Evolutionary conservation across 257 asterid species (phyloP).

Genomic region (Scutellaria minor): DNA sequence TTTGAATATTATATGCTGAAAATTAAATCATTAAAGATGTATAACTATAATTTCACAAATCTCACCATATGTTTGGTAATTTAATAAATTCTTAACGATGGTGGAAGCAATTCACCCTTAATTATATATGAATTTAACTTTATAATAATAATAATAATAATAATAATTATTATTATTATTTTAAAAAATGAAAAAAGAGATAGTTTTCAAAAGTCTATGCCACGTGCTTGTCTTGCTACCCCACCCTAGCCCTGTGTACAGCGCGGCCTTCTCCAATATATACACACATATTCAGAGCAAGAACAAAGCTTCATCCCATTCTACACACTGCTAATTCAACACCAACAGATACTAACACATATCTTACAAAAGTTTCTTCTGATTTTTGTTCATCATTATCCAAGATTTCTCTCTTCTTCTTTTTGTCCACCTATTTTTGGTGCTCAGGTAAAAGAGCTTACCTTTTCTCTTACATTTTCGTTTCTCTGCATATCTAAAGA

Average conservation of each 20-base stretch:
- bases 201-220: slow-evolving; percentile 32
- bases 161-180: no score
- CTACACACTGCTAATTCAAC: slow-evolving; percentile 1
- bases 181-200: neutral
- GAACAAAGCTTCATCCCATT: slow-evolving; percentile 23
- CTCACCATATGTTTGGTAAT: no score
- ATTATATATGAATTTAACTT: no score
- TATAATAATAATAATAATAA: no score
- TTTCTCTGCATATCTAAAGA: neutral
- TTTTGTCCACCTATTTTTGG: neutral
- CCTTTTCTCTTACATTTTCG: slow-evolving; percentile 4
- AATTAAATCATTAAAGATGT: no score
- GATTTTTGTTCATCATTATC: no score
- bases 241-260: neutral
- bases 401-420: no score
- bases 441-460: slow-evolving; percentile 33
- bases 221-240: slow-evolving; percentile 38
- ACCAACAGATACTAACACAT: neutral
- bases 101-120: no score
- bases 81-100: no score
- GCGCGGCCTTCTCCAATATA: slow-evolving; percentile 31
- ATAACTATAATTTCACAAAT: no score
- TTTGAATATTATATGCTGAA: no score
- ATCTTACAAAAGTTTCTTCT: neutral
- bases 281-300: slow-evolving; percentile 22